Percentiles rank a stretch among this genome's conserved stretches.
These are phyloP conservation scores for Phytophthora chlamydospora DNA, from an alignment of 352 stramenopile species.

Conservation along the genomic window DNA sequence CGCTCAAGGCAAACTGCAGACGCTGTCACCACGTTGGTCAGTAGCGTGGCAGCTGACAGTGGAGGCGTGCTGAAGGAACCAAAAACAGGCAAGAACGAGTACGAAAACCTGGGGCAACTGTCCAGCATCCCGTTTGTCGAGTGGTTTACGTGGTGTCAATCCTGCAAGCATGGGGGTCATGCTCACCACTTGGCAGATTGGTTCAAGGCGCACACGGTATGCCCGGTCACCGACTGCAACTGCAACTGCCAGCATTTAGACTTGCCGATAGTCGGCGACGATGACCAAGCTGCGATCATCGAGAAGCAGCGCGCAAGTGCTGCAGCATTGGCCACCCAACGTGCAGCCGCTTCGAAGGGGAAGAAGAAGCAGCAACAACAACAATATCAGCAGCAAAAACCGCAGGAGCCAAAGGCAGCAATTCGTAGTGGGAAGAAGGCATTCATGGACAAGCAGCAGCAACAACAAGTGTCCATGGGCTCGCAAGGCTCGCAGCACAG, in stretches of 20 bases:
- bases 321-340: conserved; percentile 31
- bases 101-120: conserved; percentile 89
- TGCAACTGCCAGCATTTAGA: conserved; percentile 90
- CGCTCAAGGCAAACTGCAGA: conserved; percentile 70
- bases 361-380: conserved; percentile 40
- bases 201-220: conserved; percentile 91
- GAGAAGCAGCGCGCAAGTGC: conserved; percentile 40
- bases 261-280: conserved; percentile 61
- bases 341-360: conserved; percentile 26
- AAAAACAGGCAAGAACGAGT: conserved; percentile 55
- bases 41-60: conserved; percentile 33
- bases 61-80: conserved; percentile 61
- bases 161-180: conserved; percentile 91
- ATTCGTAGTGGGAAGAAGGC: conserved; percentile 32
- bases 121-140: conserved; percentile 95
- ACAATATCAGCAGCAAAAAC: conserved; percentile 27
- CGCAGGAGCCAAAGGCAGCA: conserved; percentile 26
- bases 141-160: conserved; percentile 96
- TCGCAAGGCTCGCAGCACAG: conserved; percentile 38
- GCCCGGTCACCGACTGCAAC: conserved; percentile 93
- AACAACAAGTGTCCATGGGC: conserved; percentile 16
- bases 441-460: conserved; percentile 38
- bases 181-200: conserved; percentile 94
- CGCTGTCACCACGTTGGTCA: conserved; percentile 46
- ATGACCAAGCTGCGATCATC: conserved; percentile 53